phyloP scores from a whole-genome alignment of 768 basidiomycete genomes.

The Lyophyllum semitale region DNA sequence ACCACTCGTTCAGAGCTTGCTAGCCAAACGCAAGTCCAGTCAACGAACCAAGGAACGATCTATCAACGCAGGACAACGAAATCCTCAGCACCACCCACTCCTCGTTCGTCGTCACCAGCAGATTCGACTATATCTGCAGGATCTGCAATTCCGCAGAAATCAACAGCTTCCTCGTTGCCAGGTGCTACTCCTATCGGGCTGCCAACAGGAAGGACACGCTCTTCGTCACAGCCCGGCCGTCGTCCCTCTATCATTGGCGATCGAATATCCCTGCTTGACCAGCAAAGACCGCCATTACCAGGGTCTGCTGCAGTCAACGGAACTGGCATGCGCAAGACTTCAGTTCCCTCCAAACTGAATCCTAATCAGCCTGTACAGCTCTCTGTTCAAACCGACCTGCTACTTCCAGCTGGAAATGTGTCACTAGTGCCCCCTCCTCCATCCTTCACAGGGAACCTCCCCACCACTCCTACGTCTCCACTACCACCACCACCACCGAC shows the following conservation, averaged over 20 bases:
- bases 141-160: constrained; percentile 37
- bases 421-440: constrained; percentile 44
- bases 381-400: constrained; percentile 51
- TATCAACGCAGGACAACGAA: constrained; percentile 65
- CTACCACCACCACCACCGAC: constrained; percentile 72
- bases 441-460: constrained; percentile 56
- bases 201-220: constrained; percentile 54
- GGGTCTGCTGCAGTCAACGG: constrained; percentile 36
- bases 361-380: constrained; percentile 50
- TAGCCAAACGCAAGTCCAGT: constrained; percentile 41
- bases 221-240: constrained; percentile 78
- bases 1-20: constrained; percentile 39
- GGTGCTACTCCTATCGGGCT: constrained; percentile 34
- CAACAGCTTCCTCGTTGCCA: constrained; percentile 41
- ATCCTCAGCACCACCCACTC: constrained; percentile 60
- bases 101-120: constrained; percentile 53
- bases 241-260: constrained; percentile 60
- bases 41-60: constrained; percentile 65
- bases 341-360: constrained; percentile 61
- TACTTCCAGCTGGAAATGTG: constrained; percentile 21
- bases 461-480: constrained; percentile 77
- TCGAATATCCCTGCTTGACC: constrained; percentile 53
- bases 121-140: constrained; percentile 47
- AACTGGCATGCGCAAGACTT: constrained; percentile 54
- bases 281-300: constrained; percentile 52